Percentiles rank a stretch among this genome's conserved stretches.
Conservation (phyloP, 2,329 filamentous ascomycete species). For the Xylaria digitata region DNA sequence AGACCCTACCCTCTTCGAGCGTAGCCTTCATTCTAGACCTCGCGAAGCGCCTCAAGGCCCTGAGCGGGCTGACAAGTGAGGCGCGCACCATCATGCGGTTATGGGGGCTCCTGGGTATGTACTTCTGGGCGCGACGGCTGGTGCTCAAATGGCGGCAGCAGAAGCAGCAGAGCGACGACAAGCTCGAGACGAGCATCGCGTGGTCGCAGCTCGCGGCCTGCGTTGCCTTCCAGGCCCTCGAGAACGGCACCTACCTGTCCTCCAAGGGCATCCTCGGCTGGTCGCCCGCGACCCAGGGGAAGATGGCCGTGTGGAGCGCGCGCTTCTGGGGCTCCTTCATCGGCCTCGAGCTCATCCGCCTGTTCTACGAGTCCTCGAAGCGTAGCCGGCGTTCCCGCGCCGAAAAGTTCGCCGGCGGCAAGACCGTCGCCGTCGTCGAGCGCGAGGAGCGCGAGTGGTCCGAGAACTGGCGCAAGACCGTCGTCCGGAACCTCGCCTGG, state of each 20-base stretch:
- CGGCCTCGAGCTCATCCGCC: conserved; percentile 76
- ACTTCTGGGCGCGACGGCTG: conserved; percentile 72
- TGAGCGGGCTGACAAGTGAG: conserved; percentile 76
- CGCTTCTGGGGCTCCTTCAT: conserved; percentile 86
- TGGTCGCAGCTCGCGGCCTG: conserved; percentile 76
- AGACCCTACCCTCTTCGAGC: conserved; percentile 52
- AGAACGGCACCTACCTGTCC: conserved; percentile 84
- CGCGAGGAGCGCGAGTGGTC: conserved; percentile 56
- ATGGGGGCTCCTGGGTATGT: conserved; percentile 80
- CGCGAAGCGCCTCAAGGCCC: conserved; percentile 65
- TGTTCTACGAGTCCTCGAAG: conserved; percentile 63
- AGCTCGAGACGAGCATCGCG: conserved; percentile 64
- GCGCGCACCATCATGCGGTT: conserved; percentile 78
- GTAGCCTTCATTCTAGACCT: conserved; percentile 61
- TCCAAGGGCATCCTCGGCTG: conserved; percentile 76
- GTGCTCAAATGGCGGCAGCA: conserved; percentile 52
- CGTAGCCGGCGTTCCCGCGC: conserved; percentile 49
- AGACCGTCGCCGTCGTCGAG: conserved; percentile 50
- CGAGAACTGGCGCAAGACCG: conserved; percentile 70
- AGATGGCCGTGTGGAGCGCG: conserved; percentile 77
- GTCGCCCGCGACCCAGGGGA: conserved; percentile 65
- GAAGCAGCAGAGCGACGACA: conserved; percentile 50
- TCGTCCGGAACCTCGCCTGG: conserved; percentile 79
- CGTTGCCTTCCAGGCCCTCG: conserved; percentile 78
- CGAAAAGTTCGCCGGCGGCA: conserved; percentile 57